Base-by-base conservation (phyloP, 305 asterid species). In the Rubia peregrina region DNA sequence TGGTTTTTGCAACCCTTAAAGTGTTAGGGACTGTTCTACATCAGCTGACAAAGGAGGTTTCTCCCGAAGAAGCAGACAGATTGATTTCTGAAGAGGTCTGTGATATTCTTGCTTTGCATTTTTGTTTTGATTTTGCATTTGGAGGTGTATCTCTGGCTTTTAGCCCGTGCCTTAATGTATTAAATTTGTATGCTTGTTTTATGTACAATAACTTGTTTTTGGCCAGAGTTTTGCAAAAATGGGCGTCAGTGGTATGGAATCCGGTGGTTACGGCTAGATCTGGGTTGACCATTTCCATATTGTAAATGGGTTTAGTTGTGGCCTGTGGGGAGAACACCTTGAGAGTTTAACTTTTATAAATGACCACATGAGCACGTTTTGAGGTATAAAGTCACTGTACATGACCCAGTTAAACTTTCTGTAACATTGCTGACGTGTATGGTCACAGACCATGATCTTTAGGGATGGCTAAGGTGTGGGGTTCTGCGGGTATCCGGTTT, bases 51-150 rank as follows among this genome's bases (percentile, higher is more conserved):
- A 85, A 87, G 83, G 97, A 91, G 62, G 81, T 91, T 67, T 85
- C 97, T 63, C 96, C 96, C 60, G 99, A 94, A 82, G 98, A 93
- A 83, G 98, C 97, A 75, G 95, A 82, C 43, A 86, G 88, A 75
- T 83, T 90, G 83, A 85, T 94, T 75, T 90, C 97, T 9, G 87
- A 83, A 17, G 98, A 93, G 97, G 98, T 93, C 68, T 74, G 72
- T 53, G 64, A 53, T 74, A 36, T 62, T 79, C 42, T 46, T 65
- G 66, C 44, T 70, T n/a, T 65, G 30, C 74, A 75, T 69, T 69
- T 55, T 55, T 22, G 55, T 68, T 19, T 72, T 78, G 21, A 67
- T 56, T 69, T 51, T 68, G 48, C 71, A 68, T 49, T 26, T 33
- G 14, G 46, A 68, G 30, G 9, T 49, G 12, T 19, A 26, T 67